phyloP scores from a whole-genome alignment of 139 green algal genomes.

The Trebouxia sp. region DNA sequence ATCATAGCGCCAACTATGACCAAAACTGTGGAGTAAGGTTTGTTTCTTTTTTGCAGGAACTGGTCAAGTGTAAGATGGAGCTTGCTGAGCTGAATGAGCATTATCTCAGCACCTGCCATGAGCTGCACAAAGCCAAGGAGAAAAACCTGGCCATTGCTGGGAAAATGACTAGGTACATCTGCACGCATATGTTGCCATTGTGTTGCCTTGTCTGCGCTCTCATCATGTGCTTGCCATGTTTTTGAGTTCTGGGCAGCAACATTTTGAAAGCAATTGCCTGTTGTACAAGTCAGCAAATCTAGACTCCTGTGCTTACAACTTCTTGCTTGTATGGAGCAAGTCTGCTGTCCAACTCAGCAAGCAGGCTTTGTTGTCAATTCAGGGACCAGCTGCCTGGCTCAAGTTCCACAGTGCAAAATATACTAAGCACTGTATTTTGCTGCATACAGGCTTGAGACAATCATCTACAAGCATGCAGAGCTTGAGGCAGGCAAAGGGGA shows the following conservation, averaged over 20 bases:
- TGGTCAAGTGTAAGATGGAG: constrained; percentile 38
- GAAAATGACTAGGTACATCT: constrained; percentile 11
- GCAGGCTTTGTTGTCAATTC: background rate
- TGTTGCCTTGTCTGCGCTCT: no score
- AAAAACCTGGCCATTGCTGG: constrained; percentile 21
- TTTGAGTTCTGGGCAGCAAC: no score
- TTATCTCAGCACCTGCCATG: constrained; percentile 14
- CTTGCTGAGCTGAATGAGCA: constrained; percentile 37
- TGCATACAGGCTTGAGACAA: constrained; percentile 14
- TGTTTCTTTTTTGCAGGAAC: constrained; percentile 16
- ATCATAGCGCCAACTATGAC: background rate
- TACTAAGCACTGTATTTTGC: no score
- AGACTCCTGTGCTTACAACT: no score
- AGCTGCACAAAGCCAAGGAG: constrained; percentile 27
- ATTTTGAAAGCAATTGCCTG: no score
- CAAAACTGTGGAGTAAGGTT: background rate
- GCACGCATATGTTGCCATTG: no score
- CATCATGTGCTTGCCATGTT: no score
- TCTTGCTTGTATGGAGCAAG: no score
- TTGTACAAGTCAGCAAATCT: no score
- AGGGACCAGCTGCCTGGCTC: no score
- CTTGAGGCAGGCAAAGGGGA: constrained; percentile 6
- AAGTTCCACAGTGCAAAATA: no score
- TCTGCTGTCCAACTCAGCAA: no score
- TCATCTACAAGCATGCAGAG: constrained; percentile 20